phyloP scores from a whole-genome alignment of 139 green algal species.

The Chlorella sp. region DNA sequence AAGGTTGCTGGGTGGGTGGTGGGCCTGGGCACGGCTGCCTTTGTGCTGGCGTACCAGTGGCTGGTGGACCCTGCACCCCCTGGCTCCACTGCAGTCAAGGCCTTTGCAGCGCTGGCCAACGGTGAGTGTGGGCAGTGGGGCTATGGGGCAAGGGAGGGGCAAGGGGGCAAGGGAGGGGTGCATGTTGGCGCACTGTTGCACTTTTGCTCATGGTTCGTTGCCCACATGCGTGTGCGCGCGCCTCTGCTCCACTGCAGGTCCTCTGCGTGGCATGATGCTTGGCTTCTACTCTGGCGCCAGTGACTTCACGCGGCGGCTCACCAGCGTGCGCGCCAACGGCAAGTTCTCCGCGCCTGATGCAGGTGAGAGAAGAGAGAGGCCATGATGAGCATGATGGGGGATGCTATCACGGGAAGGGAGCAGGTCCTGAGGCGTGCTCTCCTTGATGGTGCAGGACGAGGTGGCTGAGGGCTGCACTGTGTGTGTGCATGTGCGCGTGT shows the following conservation, averaged over 20 bases:
- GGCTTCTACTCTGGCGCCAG: constrained; percentile 33
- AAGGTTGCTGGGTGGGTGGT: constrained; percentile 52
- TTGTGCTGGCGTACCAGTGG: constrained; percentile 76
- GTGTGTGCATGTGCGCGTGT: not conserved
- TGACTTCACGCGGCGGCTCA: constrained; percentile 87
- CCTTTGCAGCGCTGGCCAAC: constrained; percentile 44
- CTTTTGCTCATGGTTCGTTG: too few relatives aligned
- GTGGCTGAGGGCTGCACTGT: too few relatives aligned
- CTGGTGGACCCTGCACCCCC: constrained; percentile 73
- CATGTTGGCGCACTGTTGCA: too few relatives aligned
- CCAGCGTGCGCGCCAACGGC: constrained; percentile 68
- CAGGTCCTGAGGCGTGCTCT: too few relatives aligned
- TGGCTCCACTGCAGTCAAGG: constrained; percentile 40
- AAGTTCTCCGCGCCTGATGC: constrained; percentile 71
- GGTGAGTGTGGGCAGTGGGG: constrained; percentile 7
- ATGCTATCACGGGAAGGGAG: too few relatives aligned
- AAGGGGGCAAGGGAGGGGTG: too few relatives aligned
- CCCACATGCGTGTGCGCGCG: too few relatives aligned
- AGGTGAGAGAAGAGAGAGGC: too few relatives aligned
- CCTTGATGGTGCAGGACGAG: too few relatives aligned
- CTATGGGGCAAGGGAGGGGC: too few relatives aligned
- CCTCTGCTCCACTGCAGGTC: not conserved
- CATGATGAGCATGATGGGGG: too few relatives aligned
- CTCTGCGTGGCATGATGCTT: not conserved
- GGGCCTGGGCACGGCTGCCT: constrained; percentile 48